Evolutionary conservation across 495 filamentous ascomycete genomes (phyloP).

Genomic region (Aeminium ludgeri): DNA sequence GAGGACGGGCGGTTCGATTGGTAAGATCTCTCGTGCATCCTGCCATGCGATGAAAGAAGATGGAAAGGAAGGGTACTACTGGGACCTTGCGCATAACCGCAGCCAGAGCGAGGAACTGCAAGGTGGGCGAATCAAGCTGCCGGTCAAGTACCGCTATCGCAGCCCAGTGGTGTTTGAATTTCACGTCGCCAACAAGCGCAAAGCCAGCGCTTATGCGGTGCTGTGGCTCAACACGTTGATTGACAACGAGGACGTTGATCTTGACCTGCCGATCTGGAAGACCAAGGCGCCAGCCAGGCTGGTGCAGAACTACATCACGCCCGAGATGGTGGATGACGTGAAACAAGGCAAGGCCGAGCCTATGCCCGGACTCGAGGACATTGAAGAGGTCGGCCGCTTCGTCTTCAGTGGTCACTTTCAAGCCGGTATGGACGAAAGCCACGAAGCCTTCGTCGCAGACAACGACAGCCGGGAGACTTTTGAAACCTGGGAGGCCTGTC

Average conservation of each 20-base stretch:
- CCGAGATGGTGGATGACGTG: constrained; percentile 37
- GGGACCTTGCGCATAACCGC: constrained; percentile 34
- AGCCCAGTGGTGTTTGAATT: constrained; percentile 82
- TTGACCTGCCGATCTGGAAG: constrained; percentile 76
- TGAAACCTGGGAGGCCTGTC: constrained; percentile 85
- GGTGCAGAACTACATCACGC: constrained; percentile 80
- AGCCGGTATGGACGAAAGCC: constrained; percentile 78
- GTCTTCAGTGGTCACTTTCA: constrained; percentile 68
- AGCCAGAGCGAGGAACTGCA: constrained; percentile 14
- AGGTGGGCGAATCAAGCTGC: constrained; percentile 49
- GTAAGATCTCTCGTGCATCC: constrained; percentile 43
- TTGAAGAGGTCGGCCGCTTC: constrained; percentile 64
- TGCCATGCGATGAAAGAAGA: constrained; percentile 40
- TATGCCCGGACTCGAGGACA: constrained; percentile 44
- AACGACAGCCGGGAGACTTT: constrained; percentile 83
- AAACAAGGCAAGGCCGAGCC: background rate
- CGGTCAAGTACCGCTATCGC: constrained; percentile 77
- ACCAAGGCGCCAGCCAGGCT: constrained; percentile 56
- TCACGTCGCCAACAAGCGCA: constrained; percentile 47
- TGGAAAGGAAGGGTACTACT: constrained; percentile 35
- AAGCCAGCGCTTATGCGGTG: constrained; percentile 54
- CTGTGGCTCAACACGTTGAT: constrained; percentile 74
- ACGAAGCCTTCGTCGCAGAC: constrained; percentile 64
- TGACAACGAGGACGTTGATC: constrained; percentile 55
- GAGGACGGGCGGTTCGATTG: constrained; percentile 69